Evolutionary conservation across 805 yeast species (phyloP).

Genomic region (Kurtzmaniella fragi): DNA sequence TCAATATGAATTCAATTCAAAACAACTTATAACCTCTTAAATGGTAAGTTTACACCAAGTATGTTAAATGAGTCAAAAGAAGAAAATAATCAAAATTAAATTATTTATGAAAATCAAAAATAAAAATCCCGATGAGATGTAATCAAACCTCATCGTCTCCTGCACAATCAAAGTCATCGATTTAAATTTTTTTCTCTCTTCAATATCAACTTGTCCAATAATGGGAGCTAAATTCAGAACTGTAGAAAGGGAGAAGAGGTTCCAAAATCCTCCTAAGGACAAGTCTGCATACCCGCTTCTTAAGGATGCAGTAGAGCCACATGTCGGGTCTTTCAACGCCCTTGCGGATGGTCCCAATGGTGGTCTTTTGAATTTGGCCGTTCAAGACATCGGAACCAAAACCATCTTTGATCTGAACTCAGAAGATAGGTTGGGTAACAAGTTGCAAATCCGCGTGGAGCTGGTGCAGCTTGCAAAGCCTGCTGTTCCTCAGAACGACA

Average conservation of each 20-base stretch:
- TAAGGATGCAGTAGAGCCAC: constrained; percentile 89
- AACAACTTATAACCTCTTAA: too few relatives aligned
- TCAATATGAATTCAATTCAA: too few relatives aligned
- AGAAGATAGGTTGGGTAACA: constrained; percentile 72
- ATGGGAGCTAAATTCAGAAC: constrained; percentile 68
- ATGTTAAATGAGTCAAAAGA: too few relatives aligned
- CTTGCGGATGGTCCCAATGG: constrained; percentile 84
- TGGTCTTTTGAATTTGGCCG: constrained; percentile 80
- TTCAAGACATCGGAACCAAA: constrained; percentile 81
- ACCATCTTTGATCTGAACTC: constrained; percentile 81
- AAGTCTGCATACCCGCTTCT: constrained; percentile 76
- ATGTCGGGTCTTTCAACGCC: constrained; percentile 94
- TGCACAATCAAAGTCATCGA: too few relatives aligned
- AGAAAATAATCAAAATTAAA: too few relatives aligned
- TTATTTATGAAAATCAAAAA: too few relatives aligned
- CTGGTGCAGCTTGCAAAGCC: constrained; percentile 87
- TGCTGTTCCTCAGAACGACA: constrained; percentile 63
- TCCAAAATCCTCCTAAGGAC: constrained; percentile 85
- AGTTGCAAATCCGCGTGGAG: constrained; percentile 78
- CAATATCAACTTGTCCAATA: constrained; percentile 5
- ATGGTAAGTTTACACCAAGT: too few relatives aligned
- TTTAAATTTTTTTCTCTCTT: constrained; percentile 4
- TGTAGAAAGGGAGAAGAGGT: constrained; percentile 80
- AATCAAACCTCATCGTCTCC: too few relatives aligned
- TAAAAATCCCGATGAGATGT: too few relatives aligned